Evolutionary conservation across 208 protist species (phyloP), one percentile per base, ranked within the genome.

Genomic region (Angomonas desouzai): DNA sequence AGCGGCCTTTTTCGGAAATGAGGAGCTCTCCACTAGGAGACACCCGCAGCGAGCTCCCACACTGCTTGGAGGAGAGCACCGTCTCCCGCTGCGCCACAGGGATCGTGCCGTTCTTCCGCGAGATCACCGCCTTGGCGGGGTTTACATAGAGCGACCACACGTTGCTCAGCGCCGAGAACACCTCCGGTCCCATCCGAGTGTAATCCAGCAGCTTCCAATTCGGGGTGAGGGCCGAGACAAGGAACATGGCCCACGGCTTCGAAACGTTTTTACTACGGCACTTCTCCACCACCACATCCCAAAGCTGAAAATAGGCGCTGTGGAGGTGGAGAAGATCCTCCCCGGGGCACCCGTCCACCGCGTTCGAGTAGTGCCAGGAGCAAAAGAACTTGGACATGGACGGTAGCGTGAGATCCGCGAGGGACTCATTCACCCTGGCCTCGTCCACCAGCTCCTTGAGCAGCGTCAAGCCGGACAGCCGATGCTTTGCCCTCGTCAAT

Each of bases 301-400:
- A 67, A 4, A 94, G 70, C 51, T 93, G 79, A 48, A 94, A 92
- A 56, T 87, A 94, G 30, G 73, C 79, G 55, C 79, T 77, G 57
- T 91, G 87, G 48, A 96, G 64, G 33, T 83, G 87, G 29, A 83
- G 75, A 53, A 87, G 66, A 51, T 85, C 76, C 64, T 92, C 88
- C 16, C 79, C 81, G 38, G 86, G 85, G 77, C 86, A 93, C 64
- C 91, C 81, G 45, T 93, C 85, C 10, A 96, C 81, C 33, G 74
- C 78, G 55, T 86, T 77, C 20, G 81, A 78, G 67, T 94, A 93
- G 80, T 93, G 85, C 84, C 88, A 94, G 36, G 73, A 85, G 27
- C 79, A 87, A n/a, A 94, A 59, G 10, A 70, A 47, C 51, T 91
- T 90, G n/a, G 86, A 71, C 33, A 96, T 81, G 30, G 85, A 70